Conservation (phyloP, 768 basidiomycete species). For the Galerina sulciceps region DNA sequence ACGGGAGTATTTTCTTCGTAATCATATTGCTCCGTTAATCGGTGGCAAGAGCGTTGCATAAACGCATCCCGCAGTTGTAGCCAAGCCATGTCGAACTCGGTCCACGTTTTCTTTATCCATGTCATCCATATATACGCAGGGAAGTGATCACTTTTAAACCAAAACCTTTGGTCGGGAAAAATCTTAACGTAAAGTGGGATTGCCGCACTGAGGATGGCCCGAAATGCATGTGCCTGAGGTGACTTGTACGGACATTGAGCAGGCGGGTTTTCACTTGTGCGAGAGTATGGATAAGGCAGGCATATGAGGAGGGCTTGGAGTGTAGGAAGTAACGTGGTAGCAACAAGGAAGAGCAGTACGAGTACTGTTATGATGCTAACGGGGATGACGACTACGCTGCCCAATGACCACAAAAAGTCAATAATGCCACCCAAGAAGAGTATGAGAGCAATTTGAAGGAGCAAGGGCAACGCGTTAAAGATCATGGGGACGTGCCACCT, state of each 20-base stretch:
- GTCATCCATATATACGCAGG: background rate
- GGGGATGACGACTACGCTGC: slow-evolving; percentile 17
- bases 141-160: background rate
- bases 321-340: slow-evolving; percentile 27
- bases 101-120: slow-evolving; percentile 12
- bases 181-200: too few species aligned
- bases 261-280: slow-evolving; percentile 5
- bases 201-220: too few species aligned
- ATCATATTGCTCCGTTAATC: too few species aligned
- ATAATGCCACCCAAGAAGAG: slow-evolving; percentile 31
- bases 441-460: slow-evolving; percentile 29
- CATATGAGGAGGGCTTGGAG: slow-evolving; percentile 16
- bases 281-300: slow-evolving; percentile 1
- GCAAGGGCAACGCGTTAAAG: slow-evolving; percentile 25
- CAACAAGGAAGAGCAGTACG: slow-evolving; percentile 19
- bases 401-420: slow-evolving; percentile 23
- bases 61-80: slow-evolving; percentile 5
- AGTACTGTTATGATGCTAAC: slow-evolving; percentile 21
- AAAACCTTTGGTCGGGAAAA: too few species aligned
- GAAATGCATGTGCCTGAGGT: slow-evolving; percentile 9
- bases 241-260: slow-evolving; percentile 16
- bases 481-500: slow-evolving; percentile 31
- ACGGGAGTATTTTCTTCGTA: too few species aligned
- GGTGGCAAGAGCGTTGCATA: too few species aligned
- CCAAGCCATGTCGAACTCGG: slow-evolving; percentile 14